These are phyloP conservation scores for Acacia confusa DNA, from an alignment of 306 rosid species.

Conservation along the genomic window DNA sequence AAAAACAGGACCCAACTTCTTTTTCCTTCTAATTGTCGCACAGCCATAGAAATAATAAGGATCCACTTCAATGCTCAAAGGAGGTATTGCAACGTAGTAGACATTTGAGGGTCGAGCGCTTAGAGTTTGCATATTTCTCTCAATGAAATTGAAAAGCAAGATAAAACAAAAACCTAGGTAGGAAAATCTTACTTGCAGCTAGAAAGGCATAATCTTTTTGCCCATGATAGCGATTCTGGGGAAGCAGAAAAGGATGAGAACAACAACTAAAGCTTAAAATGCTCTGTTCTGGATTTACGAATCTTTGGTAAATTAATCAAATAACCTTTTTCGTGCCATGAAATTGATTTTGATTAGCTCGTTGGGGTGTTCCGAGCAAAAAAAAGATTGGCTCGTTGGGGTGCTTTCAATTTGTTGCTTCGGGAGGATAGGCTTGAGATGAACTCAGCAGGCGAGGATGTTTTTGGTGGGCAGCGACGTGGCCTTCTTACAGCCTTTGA, in stretches of 20 bases:
- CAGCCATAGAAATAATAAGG: conserved; percentile 28
- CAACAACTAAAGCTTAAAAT: background rate
- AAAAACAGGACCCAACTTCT: conserved; percentile 36
- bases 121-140: conserved; percentile 50
- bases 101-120: conserved; percentile 39
- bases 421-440: background rate
- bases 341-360: background rate
- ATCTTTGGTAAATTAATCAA: conserved; percentile 7
- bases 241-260: conserved; percentile 10
- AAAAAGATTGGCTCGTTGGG: background rate
- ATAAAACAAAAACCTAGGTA: conserved; percentile 11
- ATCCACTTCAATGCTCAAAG: conserved; percentile 37
- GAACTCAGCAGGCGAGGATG: background rate
- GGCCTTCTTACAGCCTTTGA: background rate
- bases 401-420: background rate
- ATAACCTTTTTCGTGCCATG: conserved; percentile 18
- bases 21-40: conserved; percentile 42
- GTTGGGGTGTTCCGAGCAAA: too few relatives aligned
- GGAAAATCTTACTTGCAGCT: conserved; percentile 7
- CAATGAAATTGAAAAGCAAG: conserved; percentile 25
- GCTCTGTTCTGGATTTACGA: background rate
- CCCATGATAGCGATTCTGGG: background rate
- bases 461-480: background rate
- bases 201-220: background rate
- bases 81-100: conserved; percentile 37